Base-by-base conservation (phyloP, 345 rosid species). In the Erodium maritimum region DNA sequence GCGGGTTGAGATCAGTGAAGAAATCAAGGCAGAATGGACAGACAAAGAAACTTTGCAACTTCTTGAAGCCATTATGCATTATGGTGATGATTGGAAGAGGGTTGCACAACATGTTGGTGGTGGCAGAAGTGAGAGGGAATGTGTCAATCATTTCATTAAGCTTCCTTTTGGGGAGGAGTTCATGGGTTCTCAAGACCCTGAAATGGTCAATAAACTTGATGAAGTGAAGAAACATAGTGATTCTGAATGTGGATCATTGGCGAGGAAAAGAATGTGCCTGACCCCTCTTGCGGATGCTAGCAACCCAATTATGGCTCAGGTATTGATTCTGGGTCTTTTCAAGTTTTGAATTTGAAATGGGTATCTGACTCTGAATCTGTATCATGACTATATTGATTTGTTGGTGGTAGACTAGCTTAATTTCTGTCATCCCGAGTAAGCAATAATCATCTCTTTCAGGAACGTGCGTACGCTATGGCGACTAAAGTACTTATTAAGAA, bases 301-400 rank as follows among this genome's bases (percentile, higher is more conserved):
- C 78, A 93, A 93, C 75, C 99, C 95, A n/a, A 83, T 93, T 33
- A 93, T 93, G 96, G 88, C 90, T 62, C 96, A 89, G 94, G 99
- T 89, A 75, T 55, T 14, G 19, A 24, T 16, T 59, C 61, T 34
- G 46, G 59, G 14, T 66, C 37, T 19, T 70, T 37, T 54, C 5
- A 16, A 37, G 57, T 34, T 56, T 24, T 17, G 23, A 18, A 60
- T 52, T 52, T 16, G 16, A 12, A 50, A 42, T 42, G 48, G 50
- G 19, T 63, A 33, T 22, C 24, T 46, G 9, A 6, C 37, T 29
- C 37, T 11, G 37, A 29, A 29, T 11, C 9, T 29, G 9, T 11
- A 29, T 42, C 48, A 42, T 42, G 14, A 10, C 48, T 42, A 12
- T 16, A 42, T 42, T n/a, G n/a, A n/a, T n/a, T n/a, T n/a, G 12